Evolutionary conservation across 345 rosid species (phyloP), one percentile per base, ranked within the genome.

Genomic region (Murraya paniculata): DNA sequence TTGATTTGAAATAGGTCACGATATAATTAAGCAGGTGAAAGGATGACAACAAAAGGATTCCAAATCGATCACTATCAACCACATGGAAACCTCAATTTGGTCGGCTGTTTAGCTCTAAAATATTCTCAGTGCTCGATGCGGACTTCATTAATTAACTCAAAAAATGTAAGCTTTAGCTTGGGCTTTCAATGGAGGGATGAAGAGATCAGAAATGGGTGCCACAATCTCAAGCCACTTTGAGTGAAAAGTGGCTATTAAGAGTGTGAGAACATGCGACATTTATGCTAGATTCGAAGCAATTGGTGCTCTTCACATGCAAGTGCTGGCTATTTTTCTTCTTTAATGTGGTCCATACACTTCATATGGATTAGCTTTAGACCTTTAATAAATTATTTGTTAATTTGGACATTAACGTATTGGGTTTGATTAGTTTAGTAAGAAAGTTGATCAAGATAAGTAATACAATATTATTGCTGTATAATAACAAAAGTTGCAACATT

Each of bases 31-130:
- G 75, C 76, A 78, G 81, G 78, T 81, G 73, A 81, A 45, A 79
- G 62, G 82, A 79, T 85, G 88, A 70, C 77, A 22, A 65, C 50
- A 45, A 27, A 73, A 78, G 78, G 83, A 87, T 84, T 85, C 90
- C 86, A 74, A 84, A 78, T 41, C 75, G 21, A 83, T 89, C 88
- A n/a, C 87, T 35, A 80, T 86, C 89, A 73, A 75, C 83, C 92
- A 89, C 92, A 87, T 87, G 92, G 82, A 36, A 76, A 82, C 84
- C 86, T 69, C 80, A 56, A 72, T 77, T 78, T 83, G 92, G 90
- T 83, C 88, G 89, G 92, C 87, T 78, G 81, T 77, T 85, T 78
- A 71, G 50, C 68, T 22, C 78, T 78, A 76, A 80, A 83, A 76
- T 83, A 82, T 78, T 84, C 74, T 50, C 77, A 74, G 71, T 80